Evolutionary conservation across 768 basidiomycete genomes (phyloP).

Genomic region (Kwoniella shandongensis): DNA sequence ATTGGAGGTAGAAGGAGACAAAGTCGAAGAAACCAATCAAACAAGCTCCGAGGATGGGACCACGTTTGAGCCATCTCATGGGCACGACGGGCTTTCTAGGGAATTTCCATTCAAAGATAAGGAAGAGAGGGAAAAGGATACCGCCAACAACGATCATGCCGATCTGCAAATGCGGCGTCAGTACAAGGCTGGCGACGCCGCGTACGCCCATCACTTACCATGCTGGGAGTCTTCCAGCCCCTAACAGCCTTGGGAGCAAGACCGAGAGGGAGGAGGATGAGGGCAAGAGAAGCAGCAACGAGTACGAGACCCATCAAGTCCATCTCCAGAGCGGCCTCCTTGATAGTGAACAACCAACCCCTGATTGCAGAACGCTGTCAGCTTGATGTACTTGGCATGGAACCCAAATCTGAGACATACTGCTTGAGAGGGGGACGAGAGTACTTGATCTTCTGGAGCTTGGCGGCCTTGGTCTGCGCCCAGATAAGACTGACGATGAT

Average conservation of each 20-base stretch:
- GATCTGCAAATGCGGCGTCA: conserved; percentile 27
- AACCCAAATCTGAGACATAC: not conserved
- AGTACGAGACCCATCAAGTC: conserved; percentile 50
- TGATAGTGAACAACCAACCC: conserved; percentile 5
- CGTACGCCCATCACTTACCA: conserved; percentile 29
- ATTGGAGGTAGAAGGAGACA: conserved; percentile 61
- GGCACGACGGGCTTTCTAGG: conserved; percentile 66
- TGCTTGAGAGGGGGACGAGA: conserved; percentile 11
- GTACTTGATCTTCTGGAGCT: conserved; percentile 19
- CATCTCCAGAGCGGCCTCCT: conserved; percentile 39
- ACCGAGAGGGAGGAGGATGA: conserved; percentile 53
- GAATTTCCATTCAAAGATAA: conserved; percentile 56
- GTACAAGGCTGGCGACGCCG: not conserved
- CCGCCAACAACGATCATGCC: conserved; percentile 55
- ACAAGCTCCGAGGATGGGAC: conserved; percentile 63
- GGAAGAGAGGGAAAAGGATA: conserved; percentile 33
- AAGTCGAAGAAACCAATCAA: conserved; percentile 62
- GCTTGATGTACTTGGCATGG: not conserved
- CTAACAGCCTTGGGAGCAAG: conserved; percentile 34
- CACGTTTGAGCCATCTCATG: conserved; percentile 62
- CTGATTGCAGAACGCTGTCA: not conserved
- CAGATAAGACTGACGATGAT: conserved; percentile 52
- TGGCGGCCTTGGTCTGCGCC: conserved; percentile 50
- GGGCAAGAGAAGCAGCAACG: conserved; percentile 48
- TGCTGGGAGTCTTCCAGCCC: conserved; percentile 49